Evolutionary conservation across 2,329 filamentous ascomycete species (phyloP), one percentile per base, ranked within the genome.

Genomic region (Talaromyces verruculosus): DNA sequence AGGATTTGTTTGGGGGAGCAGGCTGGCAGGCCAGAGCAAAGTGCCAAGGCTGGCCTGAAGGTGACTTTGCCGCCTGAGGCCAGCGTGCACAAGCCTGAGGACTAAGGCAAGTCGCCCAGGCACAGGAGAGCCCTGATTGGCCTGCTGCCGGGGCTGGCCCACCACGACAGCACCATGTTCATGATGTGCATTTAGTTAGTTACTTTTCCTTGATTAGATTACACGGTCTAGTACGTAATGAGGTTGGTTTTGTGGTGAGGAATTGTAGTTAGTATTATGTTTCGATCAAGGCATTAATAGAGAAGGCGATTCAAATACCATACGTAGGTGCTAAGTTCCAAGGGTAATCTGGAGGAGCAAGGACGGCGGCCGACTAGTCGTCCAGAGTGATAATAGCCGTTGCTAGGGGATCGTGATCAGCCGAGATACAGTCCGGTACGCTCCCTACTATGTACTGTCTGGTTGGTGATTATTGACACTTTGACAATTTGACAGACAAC

Each of bases 31-130:
- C 28, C 30, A 2, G 33, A 37, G 30, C n/a, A 22, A 22, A 25
- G 30, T 25, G 53, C 53, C 53, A 57, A 57, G 33, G 30, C 30
- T 37, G 7, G 59, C 43, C 30, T 35, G 41, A 65, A n/a, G 63
- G 37, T 22, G 30, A 30, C 41, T 45, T 61, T 55, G 49, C 45
- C 64, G 49, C 49, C 57, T 62, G 57, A 63, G 51, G 30, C 43
- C 30, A 5, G 35, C 37, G 39, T 41, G 62, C 51, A 11, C 51
- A 47, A 35, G 62, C 25, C 62, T 59, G 41, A 47, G n/a, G 49
- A 62, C 59, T 61, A 53, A 53, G 57, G 33, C 45, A 43, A 47
- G 49, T 58, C 41, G 51, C 35, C 59, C 64, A 65, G 64, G 64
- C 25, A 65, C 64, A 58, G 19, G 39, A 43, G 13, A 22, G 0